phyloP scores from a whole-genome alignment of 2,329 filamentous ascomycete genomes.

The Stromatinia cepivora region DNA sequence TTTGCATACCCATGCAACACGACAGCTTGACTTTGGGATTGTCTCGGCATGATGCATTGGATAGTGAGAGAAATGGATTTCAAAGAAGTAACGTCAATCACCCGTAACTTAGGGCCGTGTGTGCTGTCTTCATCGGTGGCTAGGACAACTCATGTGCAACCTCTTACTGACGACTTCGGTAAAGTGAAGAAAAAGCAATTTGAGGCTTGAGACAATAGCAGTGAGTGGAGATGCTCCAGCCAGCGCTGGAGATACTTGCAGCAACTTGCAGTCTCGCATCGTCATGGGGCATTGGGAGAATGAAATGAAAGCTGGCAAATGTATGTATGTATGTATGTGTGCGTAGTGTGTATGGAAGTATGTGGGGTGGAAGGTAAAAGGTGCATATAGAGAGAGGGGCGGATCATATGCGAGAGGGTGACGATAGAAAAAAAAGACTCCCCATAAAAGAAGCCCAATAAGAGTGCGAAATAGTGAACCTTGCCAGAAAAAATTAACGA shows the following conservation, averaged over 20 bases:
- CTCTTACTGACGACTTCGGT: constrained; percentile 32
- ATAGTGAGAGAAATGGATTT: constrained; percentile 32
- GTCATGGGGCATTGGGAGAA: constrained; percentile 35
- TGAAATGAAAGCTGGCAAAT: constrained; percentile 34
- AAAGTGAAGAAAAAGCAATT: constrained; percentile 34
- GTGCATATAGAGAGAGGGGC: constrained; percentile 22
- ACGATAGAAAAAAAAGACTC: constrained; percentile 27
- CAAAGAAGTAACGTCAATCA: constrained; percentile 42
- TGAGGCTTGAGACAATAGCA: constrained; percentile 35
- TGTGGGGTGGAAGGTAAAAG: constrained; percentile 27
- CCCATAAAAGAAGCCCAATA: constrained; percentile 21
- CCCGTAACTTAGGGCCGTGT: constrained; percentile 37
- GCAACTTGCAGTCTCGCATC: constrained; percentile 34
- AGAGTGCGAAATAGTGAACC: constrained; percentile 9
- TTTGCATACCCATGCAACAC: constrained; percentile 41
- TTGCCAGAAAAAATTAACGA: constrained; percentile 25
- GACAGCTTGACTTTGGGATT: constrained; percentile 38
- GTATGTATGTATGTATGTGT: constrained; percentile 25
- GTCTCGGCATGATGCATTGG: constrained; percentile 42
- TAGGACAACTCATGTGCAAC: constrained; percentile 40
- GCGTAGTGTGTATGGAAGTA: constrained; percentile 27
- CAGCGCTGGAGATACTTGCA: constrained; percentile 38
- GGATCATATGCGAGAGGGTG: constrained; percentile 23
- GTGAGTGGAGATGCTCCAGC: constrained; percentile 39
- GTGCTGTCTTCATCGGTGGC: constrained; percentile 40